These are phyloP conservation scores for Puccinia novopanici DNA, from an alignment of 1,284 basidiomycete species.

Conservation along the genomic window DNA sequence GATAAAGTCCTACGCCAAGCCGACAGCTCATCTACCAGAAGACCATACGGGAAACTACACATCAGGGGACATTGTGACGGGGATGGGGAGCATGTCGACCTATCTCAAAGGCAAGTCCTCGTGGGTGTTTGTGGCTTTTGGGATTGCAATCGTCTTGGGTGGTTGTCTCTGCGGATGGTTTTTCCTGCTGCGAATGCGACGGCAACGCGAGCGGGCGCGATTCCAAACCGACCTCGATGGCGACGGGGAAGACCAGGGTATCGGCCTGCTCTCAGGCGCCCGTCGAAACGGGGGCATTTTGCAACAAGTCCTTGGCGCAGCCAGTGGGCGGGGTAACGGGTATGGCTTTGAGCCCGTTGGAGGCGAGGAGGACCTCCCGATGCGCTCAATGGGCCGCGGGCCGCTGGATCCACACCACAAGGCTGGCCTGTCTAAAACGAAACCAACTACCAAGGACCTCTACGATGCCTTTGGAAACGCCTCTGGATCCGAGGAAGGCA, in stretches of 20 bases:
- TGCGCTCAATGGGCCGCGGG: slow-evolving; percentile 67
- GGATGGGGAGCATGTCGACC: slow-evolving; percentile 38
- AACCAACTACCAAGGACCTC: slow-evolving; percentile 70
- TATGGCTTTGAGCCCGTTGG: slow-evolving; percentile 71
- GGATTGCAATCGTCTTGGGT: slow-evolving; percentile 48
- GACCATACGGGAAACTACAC: slow-evolving; percentile 69
- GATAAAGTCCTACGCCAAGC: slow-evolving; percentile 74
- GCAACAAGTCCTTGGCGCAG: slow-evolving; percentile 58
- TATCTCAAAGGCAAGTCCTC: slow-evolving; percentile 51
- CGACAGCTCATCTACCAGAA: slow-evolving; percentile 80
- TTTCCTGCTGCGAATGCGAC: slow-evolving; percentile 44
- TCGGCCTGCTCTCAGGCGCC: slow-evolving; percentile 60
- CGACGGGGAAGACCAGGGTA: slow-evolving; percentile 59
- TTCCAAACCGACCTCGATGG: slow-evolving; percentile 28
- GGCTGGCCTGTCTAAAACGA: slow-evolving; percentile 52
- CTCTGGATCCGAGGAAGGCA: slow-evolving; percentile 60
- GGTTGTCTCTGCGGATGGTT: slow-evolving; percentile 35
- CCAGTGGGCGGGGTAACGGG: slow-evolving; percentile 60
- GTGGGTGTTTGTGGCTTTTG: slow-evolving; percentile 47
- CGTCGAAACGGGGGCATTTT: slow-evolving; percentile 58
- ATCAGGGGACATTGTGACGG: slow-evolving; percentile 51
- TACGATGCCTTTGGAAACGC: slow-evolving; percentile 79
- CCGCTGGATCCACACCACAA: slow-evolving; percentile 56
- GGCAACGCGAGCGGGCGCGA: slow-evolving; percentile 21
- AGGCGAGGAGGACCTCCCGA: slow-evolving; percentile 71